phyloP scores from a whole-genome alignment of 2,329 filamentous ascomycete genomes.

The Esteya vermicola region DNA sequence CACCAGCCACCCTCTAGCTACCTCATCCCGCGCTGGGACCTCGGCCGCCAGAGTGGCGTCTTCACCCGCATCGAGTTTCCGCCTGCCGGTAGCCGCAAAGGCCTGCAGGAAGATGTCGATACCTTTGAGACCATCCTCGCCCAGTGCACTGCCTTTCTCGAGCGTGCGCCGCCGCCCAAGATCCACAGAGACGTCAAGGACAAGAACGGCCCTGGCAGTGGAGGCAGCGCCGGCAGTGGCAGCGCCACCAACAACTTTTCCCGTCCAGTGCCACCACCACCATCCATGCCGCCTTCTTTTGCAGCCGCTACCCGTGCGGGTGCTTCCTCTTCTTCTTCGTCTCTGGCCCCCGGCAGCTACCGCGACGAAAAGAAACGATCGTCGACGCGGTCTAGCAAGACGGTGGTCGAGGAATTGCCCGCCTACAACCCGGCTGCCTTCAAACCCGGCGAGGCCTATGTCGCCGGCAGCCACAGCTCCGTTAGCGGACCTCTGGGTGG shows the following conservation, averaged over 20 bases:
- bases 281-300: constrained; percentile 1
- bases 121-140: constrained; percentile 93
- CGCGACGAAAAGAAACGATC: constrained; percentile 10
- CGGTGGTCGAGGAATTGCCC: constrained; percentile 35
- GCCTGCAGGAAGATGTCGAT: constrained; percentile 80
- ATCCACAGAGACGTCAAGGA: background rate
- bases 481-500: constrained; percentile 45
- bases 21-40: constrained; percentile 87
- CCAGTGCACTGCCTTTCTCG: constrained; percentile 89
- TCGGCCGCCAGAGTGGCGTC: constrained; percentile 74
- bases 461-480: constrained; percentile 45
- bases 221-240: constrained; percentile 1
- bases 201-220: constrained; percentile 10
- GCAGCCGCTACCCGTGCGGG: constrained; percentile 11
- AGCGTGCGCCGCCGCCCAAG: constrained; percentile 56
- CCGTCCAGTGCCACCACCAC: constrained; percentile 2
- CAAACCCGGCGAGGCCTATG: constrained; percentile 66
- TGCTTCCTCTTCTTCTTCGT: too few relatives aligned
- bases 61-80: constrained; percentile 94
- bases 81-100: constrained; percentile 50
- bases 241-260: background rate
- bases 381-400: constrained; percentile 21
- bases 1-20: constrained; percentile 89
- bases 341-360: too few relatives aligned
- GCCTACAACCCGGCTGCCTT: constrained; percentile 74